phyloP scores from a whole-genome alignment of 1,284 basidiomycete species.

The Ustilago crameri region DNA sequence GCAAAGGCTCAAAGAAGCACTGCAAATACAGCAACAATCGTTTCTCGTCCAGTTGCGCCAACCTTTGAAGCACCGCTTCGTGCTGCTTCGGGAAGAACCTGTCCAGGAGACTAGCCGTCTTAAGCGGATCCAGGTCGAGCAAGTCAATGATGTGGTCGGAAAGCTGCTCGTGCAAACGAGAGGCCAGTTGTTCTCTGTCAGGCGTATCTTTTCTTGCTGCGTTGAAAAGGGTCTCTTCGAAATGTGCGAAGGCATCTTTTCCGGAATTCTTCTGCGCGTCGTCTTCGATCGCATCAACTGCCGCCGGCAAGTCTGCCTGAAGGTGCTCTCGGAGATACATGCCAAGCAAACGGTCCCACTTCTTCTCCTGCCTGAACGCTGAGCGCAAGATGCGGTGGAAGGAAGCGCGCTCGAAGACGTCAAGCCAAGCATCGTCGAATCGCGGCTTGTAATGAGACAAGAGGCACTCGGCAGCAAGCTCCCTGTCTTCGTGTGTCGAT shows the following conservation, averaged over 20 bases:
- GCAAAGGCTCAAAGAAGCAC: conserved; percentile 76
- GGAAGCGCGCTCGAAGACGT: conserved; percentile 81
- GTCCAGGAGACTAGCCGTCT: conserved; percentile 81
- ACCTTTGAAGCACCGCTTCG: conserved; percentile 68
- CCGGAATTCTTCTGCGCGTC: conserved; percentile 6
- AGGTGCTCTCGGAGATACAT: conserved; percentile 38
- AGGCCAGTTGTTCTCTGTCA: conserved; percentile 6
- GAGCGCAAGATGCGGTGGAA: conserved; percentile 90
- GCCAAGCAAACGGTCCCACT: conserved; percentile 74
- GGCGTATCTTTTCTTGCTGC: conserved; percentile 19
- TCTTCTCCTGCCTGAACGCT: conserved; percentile 79
- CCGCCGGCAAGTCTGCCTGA: conserved; percentile 2
- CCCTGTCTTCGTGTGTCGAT: conserved; percentile 85
- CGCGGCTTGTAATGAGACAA: conserved; percentile 89
- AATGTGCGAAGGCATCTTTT: conserved; percentile 33
- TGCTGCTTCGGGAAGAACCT: conserved; percentile 75
- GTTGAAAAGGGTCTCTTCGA: conserved; percentile 48
- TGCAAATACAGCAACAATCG: conserved; percentile 82
- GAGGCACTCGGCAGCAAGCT: conserved; percentile 94
- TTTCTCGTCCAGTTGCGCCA: conserved; percentile 70
- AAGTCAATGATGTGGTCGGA: conserved; percentile 68
- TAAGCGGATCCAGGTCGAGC: conserved; percentile 74
- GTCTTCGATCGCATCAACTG: not conserved
- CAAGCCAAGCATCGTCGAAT: conserved; percentile 77
- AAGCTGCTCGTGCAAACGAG: conserved; percentile 47